Base-by-base conservation (phyloP, 1,284 basidiomycete species). In the Ceratobasidium sp. region DNA sequence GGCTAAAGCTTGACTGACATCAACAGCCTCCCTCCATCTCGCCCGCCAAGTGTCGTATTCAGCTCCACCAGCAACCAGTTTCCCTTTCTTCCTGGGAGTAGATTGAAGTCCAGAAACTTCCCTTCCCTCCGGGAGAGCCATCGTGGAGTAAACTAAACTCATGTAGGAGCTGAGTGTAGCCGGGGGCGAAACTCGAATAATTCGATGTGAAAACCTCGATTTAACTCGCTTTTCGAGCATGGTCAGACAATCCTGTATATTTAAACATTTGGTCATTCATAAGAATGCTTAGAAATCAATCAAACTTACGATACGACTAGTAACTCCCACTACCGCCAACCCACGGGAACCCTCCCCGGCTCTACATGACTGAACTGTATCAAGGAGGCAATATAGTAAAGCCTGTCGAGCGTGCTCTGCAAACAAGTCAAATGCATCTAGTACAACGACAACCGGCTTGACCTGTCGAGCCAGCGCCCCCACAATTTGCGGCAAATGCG, bases 191-290 rank as follows among this genome's bases (percentile, higher is more conserved):
- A 93, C 90, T 64, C 93, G 87, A 76, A 96, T 85, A 78, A 95
- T 92, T 61, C 96, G 86, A 44, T 95, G 94, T 4, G 95, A 97
- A 82, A 98, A 98, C 6, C 96, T 88, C 76, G 94, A 97, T 82
- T 98, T 97, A 63, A 98, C 96, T 58, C 96, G 87, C 80, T 98
- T 98, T 81, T 98, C 96, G 6, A 98, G 84, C 9, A 94, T 82
- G 72, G 93, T 92, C 73, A 97, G 87, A n/a, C 93, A 91, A 78
- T 98, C 95, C 83, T 84, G 74, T 30, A 11, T 14, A 43, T n/a
- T 18, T 9, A 64, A 14, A 23, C 1, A 0, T 23, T 46, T 28
- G 7, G 58, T 13, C n/a, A 26, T 18, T 43, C 18, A 9, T 71
- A 21, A 54, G 23, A 46, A 46, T 18, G 55, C 44, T 18, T 35